A percentile compares a stretch with the other conserved stretches of the same genome.
phyloP scores from a whole-genome alignment of 768 basidiomycete species.

The Auriculariales sp. region DNA sequence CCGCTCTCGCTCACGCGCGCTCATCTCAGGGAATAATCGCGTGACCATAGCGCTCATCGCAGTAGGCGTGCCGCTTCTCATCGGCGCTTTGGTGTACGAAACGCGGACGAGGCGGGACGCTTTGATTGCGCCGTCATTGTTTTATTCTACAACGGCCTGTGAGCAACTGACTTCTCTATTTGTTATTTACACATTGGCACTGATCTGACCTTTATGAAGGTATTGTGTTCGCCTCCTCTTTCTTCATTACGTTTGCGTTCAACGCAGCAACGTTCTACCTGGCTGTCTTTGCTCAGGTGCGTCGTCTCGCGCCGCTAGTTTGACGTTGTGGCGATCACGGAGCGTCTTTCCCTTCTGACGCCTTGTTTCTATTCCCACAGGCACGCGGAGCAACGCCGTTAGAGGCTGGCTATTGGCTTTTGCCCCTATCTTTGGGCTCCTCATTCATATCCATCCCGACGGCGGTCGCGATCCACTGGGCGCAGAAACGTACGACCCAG shows the following conservation, averaged over 20 bases:
- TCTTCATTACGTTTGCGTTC: conserved; percentile 74
- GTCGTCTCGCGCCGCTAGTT: conserved; percentile 6
- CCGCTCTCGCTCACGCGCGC: background rate
- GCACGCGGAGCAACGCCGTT: conserved; percentile 59
- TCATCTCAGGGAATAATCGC: conserved; percentile 40
- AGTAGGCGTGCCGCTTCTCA: conserved; percentile 37
- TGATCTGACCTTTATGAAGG: conserved; percentile 24
- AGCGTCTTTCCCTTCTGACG: conserved; percentile 20
- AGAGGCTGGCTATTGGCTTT: conserved; percentile 54
- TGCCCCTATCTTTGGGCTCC: conserved; percentile 77
- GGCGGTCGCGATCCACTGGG: conserved; percentile 67
- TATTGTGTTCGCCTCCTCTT: conserved; percentile 49
- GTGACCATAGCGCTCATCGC: conserved; percentile 47
- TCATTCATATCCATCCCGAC: conserved; percentile 75
- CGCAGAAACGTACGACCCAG: conserved; percentile 39
- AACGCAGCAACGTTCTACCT: conserved; percentile 80
- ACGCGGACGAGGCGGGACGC: conserved; percentile 49
- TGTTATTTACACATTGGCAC: no score
- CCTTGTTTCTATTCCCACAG: conserved; percentile 15
- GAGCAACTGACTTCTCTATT: conserved; percentile 1
- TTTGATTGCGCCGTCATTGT: conserved; percentile 51
- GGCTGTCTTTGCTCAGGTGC: conserved; percentile 68
- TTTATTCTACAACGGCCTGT: conserved; percentile 49
- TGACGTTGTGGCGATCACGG: conserved; percentile 2
- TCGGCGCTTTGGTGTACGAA: conserved; percentile 55